Percentiles rank a stretch among this genome's conserved stretches.
Conservation (phyloP, 1,284 basidiomycete species). For the Boletus smithii region DNA sequence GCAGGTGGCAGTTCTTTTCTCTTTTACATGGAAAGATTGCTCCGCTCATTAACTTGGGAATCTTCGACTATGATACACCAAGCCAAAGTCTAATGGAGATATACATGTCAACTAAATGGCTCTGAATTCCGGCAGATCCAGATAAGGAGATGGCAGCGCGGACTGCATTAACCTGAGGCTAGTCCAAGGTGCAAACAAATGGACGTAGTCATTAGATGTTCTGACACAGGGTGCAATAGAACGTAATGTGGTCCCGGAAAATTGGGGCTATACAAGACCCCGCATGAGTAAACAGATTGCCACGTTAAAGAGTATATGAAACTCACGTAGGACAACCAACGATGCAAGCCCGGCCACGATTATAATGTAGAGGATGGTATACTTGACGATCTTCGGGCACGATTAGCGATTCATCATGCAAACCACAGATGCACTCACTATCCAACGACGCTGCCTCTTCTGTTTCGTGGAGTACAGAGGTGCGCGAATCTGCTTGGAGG, state of each 20-base stretch:
- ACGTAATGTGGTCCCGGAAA: constrained; percentile 65
- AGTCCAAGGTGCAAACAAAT: constrained; percentile 13
- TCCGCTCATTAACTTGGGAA: constrained; percentile 14
- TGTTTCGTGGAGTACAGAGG: constrained; percentile 95
- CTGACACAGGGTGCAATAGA: constrained; percentile 71
- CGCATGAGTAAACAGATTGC: constrained; percentile 4
- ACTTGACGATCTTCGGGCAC: constrained; percentile 62
- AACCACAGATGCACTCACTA: constrained; percentile 49
- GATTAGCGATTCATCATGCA: constrained; percentile 8
- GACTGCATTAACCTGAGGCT: constrained; percentile 2
- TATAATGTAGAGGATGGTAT: constrained; percentile 81
- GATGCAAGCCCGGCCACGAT: constrained; percentile 79
- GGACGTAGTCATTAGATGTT: constrained; percentile 57
- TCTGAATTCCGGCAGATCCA: constrained; percentile 21
- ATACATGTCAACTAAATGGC: constrained; percentile 27
- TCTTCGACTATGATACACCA: constrained; percentile 33
- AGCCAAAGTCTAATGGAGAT: constrained; percentile 23
- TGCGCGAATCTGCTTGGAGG: constrained; percentile 90
- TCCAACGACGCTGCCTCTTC: constrained; percentile 87
- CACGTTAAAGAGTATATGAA: constrained; percentile 21
- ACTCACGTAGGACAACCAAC: constrained; percentile 77
- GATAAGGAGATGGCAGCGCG: constrained; percentile 10
- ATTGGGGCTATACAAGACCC: constrained; percentile 49
- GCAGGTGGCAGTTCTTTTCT: no score
- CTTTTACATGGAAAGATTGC: not conserved